A percentile compares a stretch with the other conserved stretches of the same genome.
Evolutionary conservation across 2,329 filamentous ascomycete genomes (phyloP).

Genomic region (Xylariaceae sp.): DNA sequence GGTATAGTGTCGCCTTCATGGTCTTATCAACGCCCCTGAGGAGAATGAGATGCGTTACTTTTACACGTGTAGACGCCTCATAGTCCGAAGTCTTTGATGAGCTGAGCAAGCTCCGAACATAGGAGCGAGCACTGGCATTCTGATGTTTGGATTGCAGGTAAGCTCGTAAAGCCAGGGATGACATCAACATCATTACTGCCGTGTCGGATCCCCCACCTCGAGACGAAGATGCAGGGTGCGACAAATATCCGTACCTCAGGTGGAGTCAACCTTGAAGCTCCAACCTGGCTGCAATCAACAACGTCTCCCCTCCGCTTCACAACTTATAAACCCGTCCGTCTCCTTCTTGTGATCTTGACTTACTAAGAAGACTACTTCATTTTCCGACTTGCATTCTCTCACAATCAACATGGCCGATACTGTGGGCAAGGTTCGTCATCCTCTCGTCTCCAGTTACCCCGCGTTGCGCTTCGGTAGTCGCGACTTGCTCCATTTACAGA

Average conservation of each 20-base stretch:
- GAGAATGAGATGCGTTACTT: no score
- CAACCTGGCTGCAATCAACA: neutral
- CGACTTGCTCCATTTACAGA: no score
- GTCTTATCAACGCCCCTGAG: no score
- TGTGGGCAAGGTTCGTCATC: constrained; percentile 44
- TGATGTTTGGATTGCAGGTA: no score
- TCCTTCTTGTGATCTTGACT: constrained; percentile 1
- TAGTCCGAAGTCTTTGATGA: neutral
- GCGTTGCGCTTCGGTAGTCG: no score
- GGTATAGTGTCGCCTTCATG: no score
- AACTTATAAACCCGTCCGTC: neutral
- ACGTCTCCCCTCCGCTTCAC: no score
- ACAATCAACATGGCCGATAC: constrained; percentile 42
- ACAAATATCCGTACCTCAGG: constrained; percentile 9
- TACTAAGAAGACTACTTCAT: neutral
- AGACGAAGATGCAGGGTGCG: constrained; percentile 4
- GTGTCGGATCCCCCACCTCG: constrained; percentile 7
- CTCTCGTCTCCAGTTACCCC: neutral
- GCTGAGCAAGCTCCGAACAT: neutral
- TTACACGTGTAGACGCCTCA: no score
- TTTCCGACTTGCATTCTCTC: constrained; percentile 2
- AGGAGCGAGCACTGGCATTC: neutral
- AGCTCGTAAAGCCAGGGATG: neutral
- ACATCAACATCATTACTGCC: constrained; percentile 10
- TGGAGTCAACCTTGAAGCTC: no score